Evolutionary conservation across 306 rosid species (phyloP), one percentile per base, ranked within the genome.

Genomic region (Malus sieversii): DNA sequence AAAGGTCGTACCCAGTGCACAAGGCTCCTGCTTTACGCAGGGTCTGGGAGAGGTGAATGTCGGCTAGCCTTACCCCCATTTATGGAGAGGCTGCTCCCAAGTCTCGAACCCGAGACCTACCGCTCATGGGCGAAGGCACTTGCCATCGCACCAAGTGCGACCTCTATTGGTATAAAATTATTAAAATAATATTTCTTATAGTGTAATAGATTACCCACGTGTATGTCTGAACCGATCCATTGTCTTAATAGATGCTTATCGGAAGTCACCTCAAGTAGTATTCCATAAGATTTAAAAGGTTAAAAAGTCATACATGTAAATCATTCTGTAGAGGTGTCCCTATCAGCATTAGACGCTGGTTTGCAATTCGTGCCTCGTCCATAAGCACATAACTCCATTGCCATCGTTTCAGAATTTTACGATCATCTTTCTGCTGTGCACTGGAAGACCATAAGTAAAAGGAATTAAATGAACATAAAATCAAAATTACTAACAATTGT

Each of bases 241-340:
- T 33, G 6, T 33, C 38, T 33, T 33, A 33, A 33, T 0, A 33
- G 38, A 2, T 5, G 38, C 8, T 33, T 33, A 33, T 33, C 0
- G 8, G 35, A 5, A 81, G n/a, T n/a, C n/a, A n/a, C n/a, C n/a
- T n/a, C n/a, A n/a, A n/a, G 70, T 20, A 40, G 70, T 60, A 76
- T 35, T 61, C 53, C 66, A 40, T 8, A 79, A 78, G 65, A 40
- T 53, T 69, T 60, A 57, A 72, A 61, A 32, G 75, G 48, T 40
- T 57, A 42, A 29, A 42, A 80, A 71, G 51, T 55, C 65, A 76
- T 83, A 89, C 97, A 79, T 95, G 97, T 67, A 92, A 85, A 79
- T 95, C 99, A 87, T 95, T 95, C 78, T 95, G 99, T 66, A 95
- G 93, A 0, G 97, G 99, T 22, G 99, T 95, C 84, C 99, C 97